phyloP scores from a whole-genome alignment of 2,329 filamentous ascomycete species.

The Botryotinia globosa region DNA sequence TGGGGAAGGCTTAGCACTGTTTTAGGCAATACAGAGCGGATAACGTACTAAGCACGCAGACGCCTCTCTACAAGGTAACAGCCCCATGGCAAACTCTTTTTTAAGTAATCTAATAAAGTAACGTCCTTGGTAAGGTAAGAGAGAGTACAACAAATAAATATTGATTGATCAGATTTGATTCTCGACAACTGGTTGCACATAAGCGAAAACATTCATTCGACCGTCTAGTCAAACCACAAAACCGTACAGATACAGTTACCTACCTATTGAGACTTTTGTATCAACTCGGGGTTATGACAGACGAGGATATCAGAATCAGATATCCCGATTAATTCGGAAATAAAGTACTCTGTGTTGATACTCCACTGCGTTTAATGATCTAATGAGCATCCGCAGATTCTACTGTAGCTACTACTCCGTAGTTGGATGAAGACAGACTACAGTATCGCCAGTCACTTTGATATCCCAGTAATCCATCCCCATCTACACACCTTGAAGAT shows the following conservation, averaged over 20 bases:
- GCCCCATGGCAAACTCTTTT: background rate
- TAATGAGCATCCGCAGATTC: background rate
- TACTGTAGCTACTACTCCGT: background rate
- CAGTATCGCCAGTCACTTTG: background rate
- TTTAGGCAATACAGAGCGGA: background rate
- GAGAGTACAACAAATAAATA: background rate
- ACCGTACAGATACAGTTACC: background rate
- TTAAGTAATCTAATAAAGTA: background rate
- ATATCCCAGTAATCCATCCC: background rate
- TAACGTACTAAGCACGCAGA: background rate
- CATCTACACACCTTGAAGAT: background rate
- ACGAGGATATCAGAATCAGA: background rate
- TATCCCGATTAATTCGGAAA: background rate
- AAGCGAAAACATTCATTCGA: background rate
- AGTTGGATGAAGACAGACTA: background rate
- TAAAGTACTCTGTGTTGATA: background rate
- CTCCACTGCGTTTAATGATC: background rate
- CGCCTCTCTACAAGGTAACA: background rate
- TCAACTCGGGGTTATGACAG: background rate
- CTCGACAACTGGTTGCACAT: background rate
- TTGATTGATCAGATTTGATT: slow-evolving; percentile 9
- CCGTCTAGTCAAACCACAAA: background rate
- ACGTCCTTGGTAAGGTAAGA: background rate
- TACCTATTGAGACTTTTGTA: background rate
- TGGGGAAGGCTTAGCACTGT: slow-evolving; percentile 13